Conservation (phyloP, 257 asterid species). For the Jasminum sambac region DNA sequence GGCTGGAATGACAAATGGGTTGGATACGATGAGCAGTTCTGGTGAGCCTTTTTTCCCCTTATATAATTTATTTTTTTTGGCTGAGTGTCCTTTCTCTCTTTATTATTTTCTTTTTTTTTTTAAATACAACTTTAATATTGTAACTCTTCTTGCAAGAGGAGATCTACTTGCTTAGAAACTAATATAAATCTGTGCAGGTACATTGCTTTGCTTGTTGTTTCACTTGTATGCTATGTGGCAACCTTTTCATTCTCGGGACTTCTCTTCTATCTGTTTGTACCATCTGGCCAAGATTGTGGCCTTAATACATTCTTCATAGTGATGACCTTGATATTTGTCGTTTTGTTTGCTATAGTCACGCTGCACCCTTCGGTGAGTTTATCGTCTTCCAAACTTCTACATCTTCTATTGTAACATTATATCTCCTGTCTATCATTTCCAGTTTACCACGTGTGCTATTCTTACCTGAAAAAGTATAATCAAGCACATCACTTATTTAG, state of each 20-base stretch:
- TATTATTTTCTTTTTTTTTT: too few species aligned
- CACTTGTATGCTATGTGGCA: slow-evolving; percentile 83
- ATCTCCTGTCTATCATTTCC: background rate
- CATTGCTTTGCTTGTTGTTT: slow-evolving; percentile 75
- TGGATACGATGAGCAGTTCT: slow-evolving; percentile 87
- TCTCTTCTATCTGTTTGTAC: slow-evolving; percentile 80
- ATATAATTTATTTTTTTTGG: slow-evolving; percentile 1
- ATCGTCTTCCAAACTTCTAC: slow-evolving; percentile 10
- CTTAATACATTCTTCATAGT: slow-evolving; percentile 81
- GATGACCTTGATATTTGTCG: slow-evolving; percentile 63
- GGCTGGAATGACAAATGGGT: slow-evolving; percentile 98
- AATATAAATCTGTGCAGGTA: slow-evolving; percentile 51
- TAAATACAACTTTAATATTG: background rate
- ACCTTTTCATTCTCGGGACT: slow-evolving; percentile 73
- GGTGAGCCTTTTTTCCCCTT: slow-evolving; percentile 50
- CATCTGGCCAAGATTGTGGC: slow-evolving; percentile 94
- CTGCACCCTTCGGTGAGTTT: slow-evolving; percentile 83
- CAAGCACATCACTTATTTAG: background rate
- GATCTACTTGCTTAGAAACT: slow-evolving; percentile 4
- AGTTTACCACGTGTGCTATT: background rate
- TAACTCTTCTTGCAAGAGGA: background rate
- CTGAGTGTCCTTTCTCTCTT: too few species aligned
- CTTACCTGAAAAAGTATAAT: background rate
- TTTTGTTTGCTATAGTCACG: slow-evolving; percentile 71
- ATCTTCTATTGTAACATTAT: too few species aligned